Conservation (phyloP, 2,329 filamentous ascomycete genomes). For the Venturia effusa region DNA sequence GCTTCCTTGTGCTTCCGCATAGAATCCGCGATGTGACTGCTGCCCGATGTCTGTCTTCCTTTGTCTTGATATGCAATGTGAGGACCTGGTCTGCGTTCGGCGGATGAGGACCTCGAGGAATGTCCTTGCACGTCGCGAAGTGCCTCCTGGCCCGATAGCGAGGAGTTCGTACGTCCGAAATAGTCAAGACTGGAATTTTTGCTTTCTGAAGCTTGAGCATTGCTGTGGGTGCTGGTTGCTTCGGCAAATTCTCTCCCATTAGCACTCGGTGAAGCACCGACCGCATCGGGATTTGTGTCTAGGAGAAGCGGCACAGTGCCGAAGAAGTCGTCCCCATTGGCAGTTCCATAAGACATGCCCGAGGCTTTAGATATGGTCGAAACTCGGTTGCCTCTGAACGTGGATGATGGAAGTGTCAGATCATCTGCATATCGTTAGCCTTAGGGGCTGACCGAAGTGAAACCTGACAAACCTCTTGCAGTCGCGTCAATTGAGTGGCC, state of each 20-base stretch:
- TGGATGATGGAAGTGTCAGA: conserved; percentile 61
- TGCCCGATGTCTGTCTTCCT: conserved; percentile 50
- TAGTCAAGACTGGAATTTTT: conserved; percentile 29
- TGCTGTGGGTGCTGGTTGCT: not conserved
- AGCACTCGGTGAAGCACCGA: conserved; percentile 3
- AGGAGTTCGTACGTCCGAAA: conserved; percentile 15
- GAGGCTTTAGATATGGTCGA: conserved; percentile 31
- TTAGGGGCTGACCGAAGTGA: not conserved
- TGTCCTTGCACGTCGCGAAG: conserved; percentile 15
- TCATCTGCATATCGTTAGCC: conserved; percentile 37
- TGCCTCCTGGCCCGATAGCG: conserved; percentile 5
- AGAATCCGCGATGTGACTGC: conserved; percentile 41
- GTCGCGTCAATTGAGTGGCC: not conserved
- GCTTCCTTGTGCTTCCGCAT: conserved; percentile 36
- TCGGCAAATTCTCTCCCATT: conserved; percentile 9
- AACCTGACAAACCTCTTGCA: not conserved
- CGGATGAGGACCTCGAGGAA: conserved; percentile 34
- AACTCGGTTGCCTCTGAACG: conserved; percentile 67
- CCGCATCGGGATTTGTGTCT: conserved; percentile 35
- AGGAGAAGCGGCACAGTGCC: conserved; percentile 41
- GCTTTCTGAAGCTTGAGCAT: conserved; percentile 16
- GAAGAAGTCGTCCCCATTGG: conserved; percentile 46
- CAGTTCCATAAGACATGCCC: conserved; percentile 49
- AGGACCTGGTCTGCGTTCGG: conserved; percentile 49
- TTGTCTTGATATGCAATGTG: conserved; percentile 91